phyloP scores from a whole-genome alignment of 805 yeast species.

The Lipomyces spencermartinsiae region DNA sequence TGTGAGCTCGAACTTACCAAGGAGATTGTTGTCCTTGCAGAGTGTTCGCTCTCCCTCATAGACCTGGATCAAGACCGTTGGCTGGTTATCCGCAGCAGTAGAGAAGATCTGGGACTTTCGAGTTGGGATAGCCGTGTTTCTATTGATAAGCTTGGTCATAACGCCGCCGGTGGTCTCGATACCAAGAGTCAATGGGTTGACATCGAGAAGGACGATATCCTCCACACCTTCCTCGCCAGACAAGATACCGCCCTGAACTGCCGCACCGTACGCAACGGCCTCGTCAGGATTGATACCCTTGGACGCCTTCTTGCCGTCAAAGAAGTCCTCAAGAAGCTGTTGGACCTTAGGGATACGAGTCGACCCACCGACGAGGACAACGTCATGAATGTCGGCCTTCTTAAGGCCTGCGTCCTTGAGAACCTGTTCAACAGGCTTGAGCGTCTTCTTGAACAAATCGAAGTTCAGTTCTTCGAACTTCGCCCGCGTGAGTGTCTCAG shows the following conservation, averaged over 20 bases:
- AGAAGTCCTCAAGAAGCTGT: constrained; percentile 85
- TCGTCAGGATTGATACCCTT: constrained; percentile 99
- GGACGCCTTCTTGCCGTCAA: constrained; percentile 93
- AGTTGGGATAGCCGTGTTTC: constrained; percentile 97
- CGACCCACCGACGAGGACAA: constrained; percentile 98
- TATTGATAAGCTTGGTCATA: constrained; percentile 97
- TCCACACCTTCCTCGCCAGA: constrained; percentile 95
- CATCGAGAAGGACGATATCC: constrained; percentile 90
- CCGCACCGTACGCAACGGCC: constrained; percentile 99
- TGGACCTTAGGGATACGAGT: constrained; percentile 99
- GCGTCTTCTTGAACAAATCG: constrained; percentile 89
- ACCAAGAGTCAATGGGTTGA: constrained; percentile 96
- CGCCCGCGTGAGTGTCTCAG: constrained; percentile 95
- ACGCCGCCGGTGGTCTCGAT: constrained; percentile 99
- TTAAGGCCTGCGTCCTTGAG: constrained; percentile 89
- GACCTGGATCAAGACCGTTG: constrained; percentile 97
- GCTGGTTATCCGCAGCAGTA: constrained; percentile 97
- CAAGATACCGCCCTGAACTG: constrained; percentile 97
- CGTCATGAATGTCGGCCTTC: constrained; percentile 88
- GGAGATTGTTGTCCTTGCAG: constrained; percentile 93
- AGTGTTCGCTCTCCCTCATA: constrained; percentile 97
- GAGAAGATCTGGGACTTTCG: constrained; percentile 97
- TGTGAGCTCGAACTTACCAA: constrained; percentile 94
- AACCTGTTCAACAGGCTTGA: constrained; percentile 96
- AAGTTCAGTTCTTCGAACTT: constrained; percentile 96